These are phyloP conservation scores for Eragrostis curvula DNA, from an alignment of 176 grass and related monocot genomes.

Conservation along the genomic window DNA sequence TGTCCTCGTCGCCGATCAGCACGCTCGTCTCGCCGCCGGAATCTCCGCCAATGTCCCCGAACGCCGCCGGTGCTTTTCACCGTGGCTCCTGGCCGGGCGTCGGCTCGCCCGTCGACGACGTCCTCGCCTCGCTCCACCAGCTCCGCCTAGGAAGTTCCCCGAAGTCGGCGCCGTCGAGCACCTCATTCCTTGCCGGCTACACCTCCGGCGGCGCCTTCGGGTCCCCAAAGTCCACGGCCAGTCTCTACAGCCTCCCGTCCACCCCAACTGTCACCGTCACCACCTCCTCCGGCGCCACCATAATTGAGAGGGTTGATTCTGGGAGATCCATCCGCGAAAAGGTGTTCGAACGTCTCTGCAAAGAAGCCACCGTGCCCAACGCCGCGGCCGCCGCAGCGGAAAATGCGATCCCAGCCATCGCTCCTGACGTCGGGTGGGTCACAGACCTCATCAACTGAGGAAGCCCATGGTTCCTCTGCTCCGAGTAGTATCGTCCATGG, in stretches of 20 bases:
- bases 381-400: not conserved
- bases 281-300: conserved; percentile 21
- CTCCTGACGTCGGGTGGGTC: conserved; percentile 78
- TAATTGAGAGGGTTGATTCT: conserved; percentile 77
- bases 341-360: conserved; percentile 83
- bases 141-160: conserved; percentile 61
- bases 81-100: conserved; percentile 50
- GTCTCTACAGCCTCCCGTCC: conserved; percentile 60
- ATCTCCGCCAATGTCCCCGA: conserved; percentile 77
- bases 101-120: conserved; percentile 56
- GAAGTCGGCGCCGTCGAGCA: conserved; percentile 49
- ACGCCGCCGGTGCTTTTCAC: conserved; percentile 30
- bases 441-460: conserved; percentile 74
- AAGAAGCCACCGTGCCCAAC: conserved; percentile 48
- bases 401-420: not conserved
- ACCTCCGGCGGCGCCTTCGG: conserved; percentile 19
- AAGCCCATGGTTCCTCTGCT: not conserved
- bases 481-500: not conserved
- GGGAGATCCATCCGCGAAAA: conserved; percentile 73
- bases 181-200: conserved; percentile 38
- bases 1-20: conserved; percentile 74
- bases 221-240: conserved; percentile 49
- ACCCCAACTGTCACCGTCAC: conserved; percentile 46
- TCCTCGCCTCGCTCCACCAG: conserved; percentile 63
- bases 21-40: conserved; percentile 79